Evolutionary conservation across 2,329 filamentous ascomycete species (phyloP).

Genomic region (Fusarium sp.): DNA sequence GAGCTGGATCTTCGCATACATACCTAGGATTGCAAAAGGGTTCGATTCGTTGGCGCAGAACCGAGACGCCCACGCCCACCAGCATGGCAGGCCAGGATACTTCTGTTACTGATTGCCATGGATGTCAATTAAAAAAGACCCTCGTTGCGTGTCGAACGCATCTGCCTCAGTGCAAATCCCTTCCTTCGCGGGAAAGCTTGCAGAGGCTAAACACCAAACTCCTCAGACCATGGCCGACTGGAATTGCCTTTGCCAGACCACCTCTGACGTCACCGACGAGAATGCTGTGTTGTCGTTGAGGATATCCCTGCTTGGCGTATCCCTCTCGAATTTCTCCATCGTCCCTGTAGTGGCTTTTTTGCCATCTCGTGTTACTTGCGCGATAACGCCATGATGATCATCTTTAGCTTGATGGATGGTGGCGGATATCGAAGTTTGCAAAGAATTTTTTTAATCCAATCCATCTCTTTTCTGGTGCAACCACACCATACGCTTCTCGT

Average conservation of each 20-base stretch:
- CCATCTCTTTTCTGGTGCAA: slow-evolving; percentile 2
- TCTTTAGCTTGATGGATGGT: slow-evolving; percentile 4
- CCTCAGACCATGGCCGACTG: slow-evolving; percentile 10
- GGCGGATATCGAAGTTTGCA: slow-evolving; percentile 7
- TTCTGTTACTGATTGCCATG: neutral
- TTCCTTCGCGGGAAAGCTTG: slow-evolving; percentile 20
- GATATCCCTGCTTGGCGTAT: slow-evolving; percentile 14
- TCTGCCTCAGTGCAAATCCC: slow-evolving; percentile 19
- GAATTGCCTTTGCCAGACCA: slow-evolving; percentile 12
- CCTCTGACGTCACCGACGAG: slow-evolving; percentile 39
- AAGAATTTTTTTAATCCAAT: slow-evolving; percentile 9
- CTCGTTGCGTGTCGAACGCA: slow-evolving; percentile 5
- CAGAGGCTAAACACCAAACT: slow-evolving; percentile 20
- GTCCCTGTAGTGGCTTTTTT: slow-evolving; percentile 2
- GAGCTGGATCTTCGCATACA: neutral
- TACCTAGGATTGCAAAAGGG: neutral
- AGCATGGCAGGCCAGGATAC: slow-evolving; percentile 15
- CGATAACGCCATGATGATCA: slow-evolving; percentile 8
- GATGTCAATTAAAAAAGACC: neutral
- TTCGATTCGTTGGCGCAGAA: slow-evolving; percentile 20
- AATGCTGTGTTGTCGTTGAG: slow-evolving; percentile 15
- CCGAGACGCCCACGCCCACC: slow-evolving; percentile 30
- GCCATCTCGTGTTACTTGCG: slow-evolving; percentile 19
- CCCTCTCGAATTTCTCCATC: slow-evolving; percentile 6
- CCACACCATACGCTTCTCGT: slow-evolving; percentile 24